phyloP scores from a whole-genome alignment of 768 basidiomycete genomes.

The Trametes sanguinea region DNA sequence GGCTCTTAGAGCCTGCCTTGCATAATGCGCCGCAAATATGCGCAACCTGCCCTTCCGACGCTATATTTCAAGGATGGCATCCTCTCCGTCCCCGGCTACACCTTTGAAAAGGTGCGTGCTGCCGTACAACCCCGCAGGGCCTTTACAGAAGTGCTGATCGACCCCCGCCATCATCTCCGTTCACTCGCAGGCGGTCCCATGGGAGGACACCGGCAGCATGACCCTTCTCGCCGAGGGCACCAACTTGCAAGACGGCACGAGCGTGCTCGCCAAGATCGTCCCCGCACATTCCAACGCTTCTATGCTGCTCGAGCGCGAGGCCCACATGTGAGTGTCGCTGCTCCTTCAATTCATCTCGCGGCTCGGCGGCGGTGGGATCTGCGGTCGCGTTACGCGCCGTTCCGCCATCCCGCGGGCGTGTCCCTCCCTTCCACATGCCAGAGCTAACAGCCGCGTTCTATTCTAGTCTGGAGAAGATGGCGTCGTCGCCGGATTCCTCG shows the following conservation, averaged over 20 bases:
- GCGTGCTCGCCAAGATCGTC: conserved; percentile 72
- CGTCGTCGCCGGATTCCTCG: conserved; percentile 49
- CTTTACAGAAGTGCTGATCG: conserved; percentile 5
- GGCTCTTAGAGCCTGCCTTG: conserved; percentile 10
- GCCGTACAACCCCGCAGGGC: not conserved
- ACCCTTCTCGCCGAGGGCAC: conserved; percentile 68
- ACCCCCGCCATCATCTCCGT: not conserved
- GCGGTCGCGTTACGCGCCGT: not conserved
- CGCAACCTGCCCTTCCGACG: conserved; percentile 57
- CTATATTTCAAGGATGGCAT: conserved; percentile 55
- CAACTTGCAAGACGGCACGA: conserved; percentile 68
- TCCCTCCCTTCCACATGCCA: not conserved
- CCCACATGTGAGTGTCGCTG: conserved; percentile 57
- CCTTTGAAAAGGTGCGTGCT: conserved; percentile 61
- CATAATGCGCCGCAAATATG: conserved; percentile 56
- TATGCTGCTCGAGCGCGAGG: conserved; percentile 71
- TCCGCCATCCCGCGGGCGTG: not conserved
- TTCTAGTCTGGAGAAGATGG: conserved; percentile 52
- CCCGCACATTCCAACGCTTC: conserved; percentile 72
- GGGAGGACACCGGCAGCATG: conserved; percentile 76
- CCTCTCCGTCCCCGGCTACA: conserved; percentile 70
- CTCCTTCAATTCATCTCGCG: not conserved
- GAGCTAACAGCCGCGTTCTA: not conserved
- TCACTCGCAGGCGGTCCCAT: conserved; percentile 51
- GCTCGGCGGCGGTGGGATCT: not conserved